A percentile compares a stretch with the other conserved stretches of the same genome.
Conservation (phyloP, 306 rosid species). For the Medicago lupulina region DNA sequence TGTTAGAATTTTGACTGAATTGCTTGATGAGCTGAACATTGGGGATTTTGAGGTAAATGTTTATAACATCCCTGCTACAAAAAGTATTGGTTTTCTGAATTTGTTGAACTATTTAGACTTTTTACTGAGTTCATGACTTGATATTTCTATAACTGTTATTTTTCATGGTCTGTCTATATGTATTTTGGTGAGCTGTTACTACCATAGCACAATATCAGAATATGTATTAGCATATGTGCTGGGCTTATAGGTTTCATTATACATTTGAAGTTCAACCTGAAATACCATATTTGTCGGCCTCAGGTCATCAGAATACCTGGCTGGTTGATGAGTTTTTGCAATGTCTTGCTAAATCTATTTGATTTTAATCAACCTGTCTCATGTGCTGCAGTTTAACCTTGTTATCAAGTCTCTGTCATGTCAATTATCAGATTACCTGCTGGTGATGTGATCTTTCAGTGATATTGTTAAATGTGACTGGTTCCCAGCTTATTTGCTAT, state of each 20-base stretch:
- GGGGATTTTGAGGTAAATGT: slow-evolving; percentile 88
- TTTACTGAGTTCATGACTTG: slow-evolving; percentile 10
- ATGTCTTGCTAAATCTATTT: too few species aligned
- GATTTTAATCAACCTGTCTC: too few species aligned
- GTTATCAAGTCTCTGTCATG: too few species aligned
- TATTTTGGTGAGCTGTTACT: slow-evolving; percentile 11
- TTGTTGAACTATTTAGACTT: slow-evolving; percentile 18
- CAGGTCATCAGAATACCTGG: too few species aligned
- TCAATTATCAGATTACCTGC: background rate
- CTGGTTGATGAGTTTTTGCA: too few species aligned
- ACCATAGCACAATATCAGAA: background rate
- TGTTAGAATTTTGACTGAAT: slow-evolving; percentile 81
- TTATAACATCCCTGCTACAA: slow-evolving; percentile 18
- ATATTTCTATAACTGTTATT: background rate
- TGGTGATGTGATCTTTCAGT: background rate
- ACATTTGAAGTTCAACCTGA: background rate
- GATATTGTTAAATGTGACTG: background rate
- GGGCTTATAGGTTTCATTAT: slow-evolving; percentile 3
- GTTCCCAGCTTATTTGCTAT: slow-evolving; percentile 14
- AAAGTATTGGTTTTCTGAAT: slow-evolving; percentile 24
- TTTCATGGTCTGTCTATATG: slow-evolving; percentile 1
- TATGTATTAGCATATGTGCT: slow-evolving; percentile 17
- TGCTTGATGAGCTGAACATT: slow-evolving; percentile 82
- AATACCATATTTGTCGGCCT: background rate
- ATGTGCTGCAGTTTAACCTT: too few species aligned